Percentiles rank a stretch among this genome's conserved stretches.
phyloP scores from a whole-genome alignment of 352 stramenopile genomes.

The Pythium periplocum region DNA sequence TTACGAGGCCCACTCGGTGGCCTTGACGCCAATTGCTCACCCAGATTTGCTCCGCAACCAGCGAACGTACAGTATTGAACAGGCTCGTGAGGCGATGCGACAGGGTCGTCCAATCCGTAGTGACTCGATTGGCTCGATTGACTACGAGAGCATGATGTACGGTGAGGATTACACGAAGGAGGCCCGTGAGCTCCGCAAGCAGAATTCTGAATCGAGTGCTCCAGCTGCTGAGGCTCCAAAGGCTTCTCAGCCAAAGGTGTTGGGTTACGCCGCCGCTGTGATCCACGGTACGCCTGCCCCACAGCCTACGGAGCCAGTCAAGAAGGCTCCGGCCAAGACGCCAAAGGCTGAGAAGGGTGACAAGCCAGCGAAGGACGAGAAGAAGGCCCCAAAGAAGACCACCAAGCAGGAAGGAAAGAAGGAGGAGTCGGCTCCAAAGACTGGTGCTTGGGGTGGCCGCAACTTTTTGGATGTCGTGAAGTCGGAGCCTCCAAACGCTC shows the following conservation, averaged over 20 bases:
- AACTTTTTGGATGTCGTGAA: constrained; percentile 86
- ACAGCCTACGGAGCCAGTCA: constrained; percentile 29
- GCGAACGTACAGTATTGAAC: constrained; percentile 91
- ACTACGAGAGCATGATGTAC: constrained; percentile 90
- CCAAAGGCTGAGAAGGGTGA: constrained; percentile 20
- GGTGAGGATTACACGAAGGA: constrained; percentile 88
- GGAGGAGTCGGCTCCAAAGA: constrained; percentile 49
- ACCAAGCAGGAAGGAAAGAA: constrained; percentile 12
- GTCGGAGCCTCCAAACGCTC: constrained; percentile 46
- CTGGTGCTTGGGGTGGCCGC: constrained; percentile 71
- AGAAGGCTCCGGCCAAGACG: constrained; percentile 38
- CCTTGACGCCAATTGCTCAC: constrained; percentile 73
- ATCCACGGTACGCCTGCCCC: constrained; percentile 68
- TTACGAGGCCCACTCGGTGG: constrained; percentile 70
- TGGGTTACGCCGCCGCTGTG: constrained; percentile 71
- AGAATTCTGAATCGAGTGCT: constrained; percentile 23
- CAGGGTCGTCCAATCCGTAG: constrained; percentile 84
- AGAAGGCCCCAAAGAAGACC: constrained; percentile 37
- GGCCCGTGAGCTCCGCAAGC: constrained; percentile 62
- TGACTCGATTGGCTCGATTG: constrained; percentile 83
- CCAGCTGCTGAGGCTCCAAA: constrained; percentile 6
- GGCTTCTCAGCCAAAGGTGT: constrained; percentile 30
- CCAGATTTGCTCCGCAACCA: constrained; percentile 87
- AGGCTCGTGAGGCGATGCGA: constrained; percentile 85
- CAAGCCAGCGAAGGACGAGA: constrained; percentile 29